Evolutionary conservation across 805 yeast species (phyloP), one percentile per base, ranked within the genome.

Genomic region (Blastobotrys terrestris): DNA sequence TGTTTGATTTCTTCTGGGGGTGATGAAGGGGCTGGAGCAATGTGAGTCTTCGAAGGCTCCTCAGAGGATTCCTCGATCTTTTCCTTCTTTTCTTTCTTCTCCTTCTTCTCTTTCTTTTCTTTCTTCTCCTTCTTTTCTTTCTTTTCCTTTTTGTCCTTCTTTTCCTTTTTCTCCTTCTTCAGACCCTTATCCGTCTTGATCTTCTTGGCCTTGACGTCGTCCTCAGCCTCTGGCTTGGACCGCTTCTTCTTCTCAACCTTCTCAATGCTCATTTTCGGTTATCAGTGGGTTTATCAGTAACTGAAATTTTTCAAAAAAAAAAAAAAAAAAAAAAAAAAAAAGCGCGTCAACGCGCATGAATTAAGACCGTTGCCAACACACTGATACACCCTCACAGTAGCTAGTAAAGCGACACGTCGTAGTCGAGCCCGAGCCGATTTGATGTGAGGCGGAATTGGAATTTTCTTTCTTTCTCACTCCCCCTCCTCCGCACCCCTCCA

Each of bases 1-100:
- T 72, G 69, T 47, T 80, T 83, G 53, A 86, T 71, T 6, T 83
- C 88, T 4, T 77, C 64, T 58, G 78, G 78, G 3, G 84, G 72
- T 43, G 57, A 64, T 58, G 77, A 79, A 4, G 48, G 11, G 3
- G 48, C 15, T 21, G n/a, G 39, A 6, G 5, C 31, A 3, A 13
- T n/a, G 14, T n/a, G n/a, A n/a, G n/a, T n/a, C n/a, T n/a, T n/a
- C n/a, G n/a, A n/a, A 26, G 35, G 11, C 35, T 26, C 35, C 35
- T 26, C 35, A 5, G 35, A 26, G 11, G 8, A 6, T 26, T 44
- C 55, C 46, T 55, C 60, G 13, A 52, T 52, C 55, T 58, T 68
- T 55, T 59, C 67, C 58, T 58, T 62, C 54, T 57, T 72, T 57
- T 76, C 73, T 54, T 69, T 73, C 66, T 58, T 70, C 21, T 70